A percentile compares a stretch with the other conserved stretches of the same genome.
These are phyloP conservation scores for Ilyonectria robusta DNA, from an alignment of 2,329 filamentous ascomycete genomes.

Conservation along the genomic window DNA sequence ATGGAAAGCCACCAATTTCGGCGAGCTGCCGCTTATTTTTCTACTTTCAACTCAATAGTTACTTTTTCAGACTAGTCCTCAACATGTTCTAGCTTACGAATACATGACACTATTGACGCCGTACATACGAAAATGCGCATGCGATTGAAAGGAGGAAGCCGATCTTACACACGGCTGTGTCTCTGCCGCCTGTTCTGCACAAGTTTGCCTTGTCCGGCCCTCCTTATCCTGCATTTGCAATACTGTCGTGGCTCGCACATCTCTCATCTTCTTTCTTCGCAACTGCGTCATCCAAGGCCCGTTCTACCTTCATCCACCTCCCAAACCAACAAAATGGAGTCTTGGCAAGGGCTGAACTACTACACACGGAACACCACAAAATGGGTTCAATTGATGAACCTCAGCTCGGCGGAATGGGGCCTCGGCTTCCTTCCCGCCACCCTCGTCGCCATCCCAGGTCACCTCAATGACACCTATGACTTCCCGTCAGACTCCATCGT, in stretches of 20 bases:
- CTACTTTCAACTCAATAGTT: not conserved
- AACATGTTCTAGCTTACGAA: not conserved
- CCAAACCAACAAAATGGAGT: slow-evolving; percentile 19
- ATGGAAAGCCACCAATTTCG: not conserved
- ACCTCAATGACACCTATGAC: slow-evolving; percentile 20
- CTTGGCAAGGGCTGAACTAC: slow-evolving; percentile 27
- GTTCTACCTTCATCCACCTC: not conserved
- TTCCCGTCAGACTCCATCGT: slow-evolving; percentile 20
- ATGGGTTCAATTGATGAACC: slow-evolving; percentile 33
- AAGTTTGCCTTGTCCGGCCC: not conserved
- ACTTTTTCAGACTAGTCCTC: too few species aligned
- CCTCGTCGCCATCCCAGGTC: slow-evolving; percentile 22
- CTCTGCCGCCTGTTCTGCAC: not conserved
- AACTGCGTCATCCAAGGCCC: not conserved
- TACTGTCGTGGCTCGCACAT: not conserved
- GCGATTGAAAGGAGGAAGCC: too few species aligned
- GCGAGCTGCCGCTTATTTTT: not conserved
- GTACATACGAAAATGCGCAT: not conserved
- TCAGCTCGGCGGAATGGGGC: slow-evolving; percentile 30
- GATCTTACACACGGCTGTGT: not conserved
- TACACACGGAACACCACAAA: slow-evolving; percentile 20
- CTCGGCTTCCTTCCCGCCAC: slow-evolving; percentile 28
- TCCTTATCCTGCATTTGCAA: not conserved
- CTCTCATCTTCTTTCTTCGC: not conserved
- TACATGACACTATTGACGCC: slow-evolving; percentile 1